Evolutionary conservation across 352 stramenopile species (phyloP).

Genomic region (Hyaloperonospora arabidopsidis): DNA sequence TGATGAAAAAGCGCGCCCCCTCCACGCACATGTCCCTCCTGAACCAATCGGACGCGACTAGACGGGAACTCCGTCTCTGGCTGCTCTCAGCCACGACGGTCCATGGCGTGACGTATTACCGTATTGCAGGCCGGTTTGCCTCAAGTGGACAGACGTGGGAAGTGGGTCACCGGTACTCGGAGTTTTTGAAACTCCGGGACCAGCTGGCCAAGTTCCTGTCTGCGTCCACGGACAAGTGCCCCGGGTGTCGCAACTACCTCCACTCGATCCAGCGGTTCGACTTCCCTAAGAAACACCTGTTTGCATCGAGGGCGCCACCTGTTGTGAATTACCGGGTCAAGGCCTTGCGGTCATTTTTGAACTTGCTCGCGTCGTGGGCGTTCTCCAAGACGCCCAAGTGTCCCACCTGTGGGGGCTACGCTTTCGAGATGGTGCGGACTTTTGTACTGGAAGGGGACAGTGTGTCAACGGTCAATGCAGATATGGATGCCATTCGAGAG

Average conservation of each 20-base stretch:
- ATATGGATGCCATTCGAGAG: conserved; percentile 64
- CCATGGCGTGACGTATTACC: conserved; percentile 58
- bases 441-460: conserved; percentile 61
- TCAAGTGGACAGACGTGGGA: conserved; percentile 67
- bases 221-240: conserved; percentile 57
- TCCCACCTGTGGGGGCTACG: conserved; percentile 70
- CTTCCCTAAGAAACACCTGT: conserved; percentile 84
- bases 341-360: conserved; percentile 77
- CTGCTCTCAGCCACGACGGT: conserved; percentile 49
- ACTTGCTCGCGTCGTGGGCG: conserved; percentile 68
- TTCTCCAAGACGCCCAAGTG: conserved; percentile 82
- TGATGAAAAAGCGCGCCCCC: too few relatives aligned
- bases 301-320: conserved; percentile 60
- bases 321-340: conserved; percentile 83
- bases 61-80: conserved; percentile 55
- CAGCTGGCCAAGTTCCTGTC: conserved; percentile 77
- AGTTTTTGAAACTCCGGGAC: conserved; percentile 70
- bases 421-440: conserved; percentile 73
- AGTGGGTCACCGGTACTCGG: conserved; percentile 77
- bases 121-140: conserved; percentile 57
- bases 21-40: conserved; percentile 34
- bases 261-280: conserved; percentile 70
- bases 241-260: conserved; percentile 73
- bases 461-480: conserved; percentile 37
- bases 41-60: conserved; percentile 37